Evolutionary conservation across 345 rosid species (phyloP), one percentile per base, ranked within the genome.

Genomic region (Geranium brycei): DNA sequence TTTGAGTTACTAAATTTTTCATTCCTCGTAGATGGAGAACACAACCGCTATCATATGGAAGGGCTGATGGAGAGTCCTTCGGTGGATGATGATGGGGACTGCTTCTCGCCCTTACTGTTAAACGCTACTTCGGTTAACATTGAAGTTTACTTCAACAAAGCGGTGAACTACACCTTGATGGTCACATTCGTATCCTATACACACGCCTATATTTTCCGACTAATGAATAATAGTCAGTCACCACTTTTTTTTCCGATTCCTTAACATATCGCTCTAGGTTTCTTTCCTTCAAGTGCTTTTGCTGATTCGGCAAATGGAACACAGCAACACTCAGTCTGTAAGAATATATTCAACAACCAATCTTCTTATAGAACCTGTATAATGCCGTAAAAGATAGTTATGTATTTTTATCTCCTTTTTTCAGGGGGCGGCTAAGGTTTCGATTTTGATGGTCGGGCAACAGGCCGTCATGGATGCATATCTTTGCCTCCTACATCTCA

Each of bases 391-490:
- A 64, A 59, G 28, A 68, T 70, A 63, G 30, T 60, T 16, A 62
- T 67, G 31, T 17, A 23, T 64, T 68, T 60, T 68, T n/a, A 62
- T 73, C 69, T 68, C 7, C 62, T 17, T 77, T 31, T 70, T n/a
- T 71, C 81, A 93, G 99, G 97, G 97, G 23, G 97, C 97, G 77
- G 99, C 95, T 35, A 93, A 93, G 76, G 97, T 93, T 71, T 90
- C 99, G 7, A 85, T 93, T 65, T 69, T 93, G 64, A 90, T 91
- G 91, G 82, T 93, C 60, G 96, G 99, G 31, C 97, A 90, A 78
- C 99, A 93, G 67, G 97, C 99, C 60, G 90, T 88, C 75, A 88
- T 90, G 96, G 99, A 93, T 83, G 91, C 99, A 66, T 93, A 90
- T 79, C 85, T 93, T 62, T 93, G 99, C 85, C 95, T 90, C 68